Evolutionary conservation across 2,329 filamentous ascomycete genomes (phyloP), one percentile per base, ranked within the genome.

Genomic region (Rhinocladiella similis): DNA sequence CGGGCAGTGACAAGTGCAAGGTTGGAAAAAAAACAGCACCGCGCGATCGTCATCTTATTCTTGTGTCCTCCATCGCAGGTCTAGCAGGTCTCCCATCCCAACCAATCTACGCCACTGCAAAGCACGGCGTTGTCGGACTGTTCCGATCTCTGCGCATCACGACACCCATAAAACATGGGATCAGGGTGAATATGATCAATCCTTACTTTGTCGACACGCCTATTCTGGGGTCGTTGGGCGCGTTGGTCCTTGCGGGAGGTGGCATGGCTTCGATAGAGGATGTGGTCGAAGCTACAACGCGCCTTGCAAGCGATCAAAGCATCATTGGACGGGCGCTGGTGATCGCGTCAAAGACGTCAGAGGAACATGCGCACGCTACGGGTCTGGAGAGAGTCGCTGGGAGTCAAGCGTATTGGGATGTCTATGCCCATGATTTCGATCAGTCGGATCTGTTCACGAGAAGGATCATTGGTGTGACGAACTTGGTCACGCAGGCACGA

Each of bases 121-220:
- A 89, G 68, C 86, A 89, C 70, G 86, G 78, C 18, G 79, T 89
- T 0, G 75, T 86, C 10, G 87, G 86, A 0, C 72, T 88, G 33
- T 88, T 86, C 69, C 78, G 86, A 42, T 75, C 77, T 5, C 71
- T 89, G 45, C 77, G 85, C 14, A 68, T 74, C 3, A 79, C 72
- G 5, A 60, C 78, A 0, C 73, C 78, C 2, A 75, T 77, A 52
- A 62, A 70, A 6, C 70, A 77, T 41, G 81, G 82, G 20, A 72
- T 89, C 41, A 78, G 87, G 43, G 74, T 87, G 57, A 89, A 89
- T 66, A 75, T 88, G 65, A 68, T 89, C n/a, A 80, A 79, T 56
- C 86, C 86, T 0, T 89, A 88, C 70, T 89, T 87, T 68, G 78
- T 81, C 64, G 80, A 84, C 63, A 86, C 83, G 13, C 81, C 83